Evolutionary conservation across 441 rosid genomes (phyloP), one percentile per base, ranked within the genome.

Genomic region (Pelargonium cotyledonis): DNA sequence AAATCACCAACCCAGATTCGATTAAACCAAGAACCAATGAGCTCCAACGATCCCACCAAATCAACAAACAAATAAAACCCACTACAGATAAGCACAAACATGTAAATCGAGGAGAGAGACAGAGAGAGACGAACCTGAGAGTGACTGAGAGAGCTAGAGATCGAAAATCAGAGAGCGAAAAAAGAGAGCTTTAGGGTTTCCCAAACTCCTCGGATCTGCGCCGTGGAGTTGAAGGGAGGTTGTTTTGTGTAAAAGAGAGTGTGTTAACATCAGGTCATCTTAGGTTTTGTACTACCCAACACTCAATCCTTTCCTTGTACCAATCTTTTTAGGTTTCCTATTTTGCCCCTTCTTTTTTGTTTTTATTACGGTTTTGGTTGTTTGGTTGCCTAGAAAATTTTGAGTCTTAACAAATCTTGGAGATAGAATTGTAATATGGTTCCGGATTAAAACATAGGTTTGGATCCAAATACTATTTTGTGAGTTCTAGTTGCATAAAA

Each of bases 161-260:
- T 19, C 21, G 63, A 68, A 49, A 6, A 46, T 43, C 5, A 12
- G 55, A 47, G 14, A 14, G 55, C 14, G 31, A 47, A 47, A 47
- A n/a, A n/a, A 47, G 55, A 47, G 55, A 47, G 47, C 7, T 58
- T 70, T 76, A 75, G 76, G 83, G 83, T 78, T 76, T 69, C 76
- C 84, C 85, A 84, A 86, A 88, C 96, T 90, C 96, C 89, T 88
- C 84, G 88, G 94, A 90, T 88, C 91, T 85, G 83, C 82, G 86
- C 90, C 90, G 89, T 84, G 88, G 92, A 87, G 96, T 83, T 83
- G 75, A 65, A 65, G 64, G 69, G 41, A 47, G 14, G 55, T 12
- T 10, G 14, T 47, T 47, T 26, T 26, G 31, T 46, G 53, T 46
- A 11, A 46, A 68, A 53, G 12, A 40, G 62, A 65, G 65, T 65